Conservation (phyloP, 371 early-diverging fungal species). For the Basidiobolus heterosporus region DNA sequence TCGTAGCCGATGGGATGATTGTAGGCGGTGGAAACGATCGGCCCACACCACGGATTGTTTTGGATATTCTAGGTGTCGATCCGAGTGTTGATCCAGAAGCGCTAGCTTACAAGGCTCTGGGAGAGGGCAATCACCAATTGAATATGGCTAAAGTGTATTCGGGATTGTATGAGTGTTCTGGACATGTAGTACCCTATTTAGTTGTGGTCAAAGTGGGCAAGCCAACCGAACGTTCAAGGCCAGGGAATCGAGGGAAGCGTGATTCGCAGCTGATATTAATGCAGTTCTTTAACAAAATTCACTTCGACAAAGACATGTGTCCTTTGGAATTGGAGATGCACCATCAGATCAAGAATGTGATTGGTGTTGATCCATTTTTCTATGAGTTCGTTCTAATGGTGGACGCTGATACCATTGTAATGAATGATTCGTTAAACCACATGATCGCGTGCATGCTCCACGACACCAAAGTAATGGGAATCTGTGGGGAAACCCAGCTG, state of each 20-base stretch:
- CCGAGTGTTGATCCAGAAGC: constrained; percentile 78
- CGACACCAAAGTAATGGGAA: constrained; percentile 72
- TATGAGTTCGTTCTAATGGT: constrained; percentile 89
- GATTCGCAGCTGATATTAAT: constrained; percentile 98
- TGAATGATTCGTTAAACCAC: constrained; percentile 44
- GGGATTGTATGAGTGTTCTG: constrained; percentile 83
- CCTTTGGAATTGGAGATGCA: constrained; percentile 88
- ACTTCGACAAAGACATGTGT: constrained; percentile 78
- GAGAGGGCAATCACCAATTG: constrained; percentile 75
- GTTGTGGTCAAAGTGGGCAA: constrained; percentile 90
- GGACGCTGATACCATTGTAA: constrained; percentile 86
- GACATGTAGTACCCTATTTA: constrained; percentile 82
- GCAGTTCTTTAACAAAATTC: constrained; percentile 95
- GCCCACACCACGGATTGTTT: constrained; percentile 92
- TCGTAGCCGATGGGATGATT: constrained; percentile 85
- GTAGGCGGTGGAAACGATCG: constrained; percentile 91
- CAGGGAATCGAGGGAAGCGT: constrained; percentile 99
- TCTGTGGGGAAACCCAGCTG: constrained; percentile 72
- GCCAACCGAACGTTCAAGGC: constrained; percentile 56
- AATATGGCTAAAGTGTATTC: constrained; percentile 97
- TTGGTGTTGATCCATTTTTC: constrained; percentile 65
- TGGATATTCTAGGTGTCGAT: constrained; percentile 86
- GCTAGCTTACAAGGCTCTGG: constrained; percentile 80
- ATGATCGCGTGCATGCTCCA: constrained; percentile 62
- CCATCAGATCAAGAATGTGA: constrained; percentile 75